phyloP scores from a whole-genome alignment of 2,329 filamentous ascomycete genomes.

The Seiridium cupressi region DNA sequence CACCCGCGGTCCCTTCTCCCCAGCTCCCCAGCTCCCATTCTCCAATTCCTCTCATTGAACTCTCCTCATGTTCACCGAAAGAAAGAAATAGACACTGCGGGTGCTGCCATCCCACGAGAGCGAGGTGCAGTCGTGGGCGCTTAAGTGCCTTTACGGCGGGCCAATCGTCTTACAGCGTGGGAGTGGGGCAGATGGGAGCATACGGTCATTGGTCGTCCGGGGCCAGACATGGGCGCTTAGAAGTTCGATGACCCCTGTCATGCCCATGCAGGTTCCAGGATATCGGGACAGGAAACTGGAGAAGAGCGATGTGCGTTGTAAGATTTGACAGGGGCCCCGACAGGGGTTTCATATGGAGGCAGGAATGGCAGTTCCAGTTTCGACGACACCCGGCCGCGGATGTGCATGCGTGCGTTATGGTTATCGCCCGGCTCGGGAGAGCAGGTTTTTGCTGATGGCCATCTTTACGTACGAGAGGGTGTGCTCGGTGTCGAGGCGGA shows the following conservation, averaged over 20 bases:
- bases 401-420: too few species aligned
- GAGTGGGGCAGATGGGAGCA: too few species aligned
- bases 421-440: too few species aligned
- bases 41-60: background rate
- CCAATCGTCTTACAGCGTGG: conserved; percentile 11
- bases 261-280: conserved; percentile 22
- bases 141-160: conserved; percentile 13
- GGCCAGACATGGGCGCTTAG: conserved; percentile 2
- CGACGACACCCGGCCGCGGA: too few species aligned
- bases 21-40: background rate
- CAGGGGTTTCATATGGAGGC: too few species aligned
- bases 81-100: background rate
- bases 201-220: too few species aligned
- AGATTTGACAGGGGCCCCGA: background rate
- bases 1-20: background rate
- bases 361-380: too few species aligned
- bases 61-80: background rate
- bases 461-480: too few species aligned
- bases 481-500: too few species aligned
- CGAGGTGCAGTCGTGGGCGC: conserved; percentile 19
- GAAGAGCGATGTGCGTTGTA: background rate
- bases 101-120: background rate
- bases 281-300: conserved; percentile 15
- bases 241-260: too few species aligned
- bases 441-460: too few species aligned